Base-by-base conservation (phyloP, 2,329 filamentous ascomycete genomes). In the Keithomyces neogunnii region DNA sequence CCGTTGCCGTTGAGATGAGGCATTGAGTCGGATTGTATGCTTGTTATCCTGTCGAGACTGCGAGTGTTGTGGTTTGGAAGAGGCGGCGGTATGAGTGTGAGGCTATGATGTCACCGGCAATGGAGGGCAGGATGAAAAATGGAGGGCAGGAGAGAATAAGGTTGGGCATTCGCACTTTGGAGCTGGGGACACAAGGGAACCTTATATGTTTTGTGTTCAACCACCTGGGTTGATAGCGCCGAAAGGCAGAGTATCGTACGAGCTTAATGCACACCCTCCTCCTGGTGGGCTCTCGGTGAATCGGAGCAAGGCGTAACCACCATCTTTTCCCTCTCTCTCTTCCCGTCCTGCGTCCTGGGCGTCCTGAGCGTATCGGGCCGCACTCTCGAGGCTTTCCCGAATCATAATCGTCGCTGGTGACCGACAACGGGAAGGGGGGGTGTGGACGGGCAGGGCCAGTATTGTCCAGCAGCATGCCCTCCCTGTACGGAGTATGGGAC, bases 1-100 rank as follows among this genome's bases (percentile, higher is more conserved):
- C 44, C 47, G 36, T 47, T 51, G 32, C 48, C 40, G 48, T 52
- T 38, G 19, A 44, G 26, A 28, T 46, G 51, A 49, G 51, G 42
- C 51, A 52, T 52, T 32, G 39, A n/a, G 19, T 30, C 11, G 9
- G 42, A 11, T 5, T 40, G n/a, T 38, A 35, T 35, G 6, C 33
- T 35, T 35, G 33, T 35, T 35, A 6, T 35, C 33, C 6, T 7
- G 11, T 35, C 19, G 19, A 19, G 33, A 35, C 11, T 35, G 33
- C 11, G 11, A 7, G 33, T 35, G 33, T 35, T 35, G 33, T 35
- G 19, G 19, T 19, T 19, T 19, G 19, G 19, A 19, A 19, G 19
- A 19, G 19, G 19, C 19, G 19, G 19, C 19, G 19, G 19, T 35
- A 11, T 3, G 33, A 11, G 6, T 2, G 33, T 35, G 33, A 7